phyloP scores from a whole-genome alignment of 2,329 filamentous ascomycete species.

The Colletotrichum cereale region DNA sequence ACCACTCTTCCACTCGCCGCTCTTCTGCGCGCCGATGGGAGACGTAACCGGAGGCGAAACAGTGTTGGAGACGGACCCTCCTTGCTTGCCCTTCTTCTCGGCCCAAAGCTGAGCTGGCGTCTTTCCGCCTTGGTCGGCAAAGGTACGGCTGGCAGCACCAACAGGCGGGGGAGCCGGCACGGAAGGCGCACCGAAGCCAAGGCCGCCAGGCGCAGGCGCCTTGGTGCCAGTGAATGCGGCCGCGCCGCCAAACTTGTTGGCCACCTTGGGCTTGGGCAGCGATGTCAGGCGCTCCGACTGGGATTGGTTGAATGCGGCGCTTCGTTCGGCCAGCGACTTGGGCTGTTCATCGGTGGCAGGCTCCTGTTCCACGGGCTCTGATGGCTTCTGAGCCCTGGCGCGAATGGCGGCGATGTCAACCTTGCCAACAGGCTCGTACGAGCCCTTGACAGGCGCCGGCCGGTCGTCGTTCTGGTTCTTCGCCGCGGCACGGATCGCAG shows the following conservation, averaged over 20 bases:
- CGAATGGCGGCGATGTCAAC: conserved; percentile 97
- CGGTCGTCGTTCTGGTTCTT: conserved; percentile 80
- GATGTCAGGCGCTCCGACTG: conserved; percentile 85
- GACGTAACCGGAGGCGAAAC: conserved; percentile 57
- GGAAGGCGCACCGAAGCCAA: conserved; percentile 73
- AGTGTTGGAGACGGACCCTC: conserved; percentile 64
- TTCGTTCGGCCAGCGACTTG: conserved; percentile 80
- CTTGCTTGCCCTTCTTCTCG: conserved; percentile 91
- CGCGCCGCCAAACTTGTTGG: conserved; percentile 84
- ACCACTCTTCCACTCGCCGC: conserved; percentile 92
- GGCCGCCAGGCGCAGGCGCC: conserved; percentile 80
- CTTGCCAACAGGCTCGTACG: conserved; percentile 95
- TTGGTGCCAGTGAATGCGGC: conserved; percentile 87
- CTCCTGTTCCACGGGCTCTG: conserved; percentile 47
- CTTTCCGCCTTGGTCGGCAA: conserved; percentile 94
- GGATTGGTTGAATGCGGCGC: conserved; percentile 74
- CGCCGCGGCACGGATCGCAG: conserved; percentile 83
- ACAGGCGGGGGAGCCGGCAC: conserved; percentile 70
- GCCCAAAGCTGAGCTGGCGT: conserved; percentile 98
- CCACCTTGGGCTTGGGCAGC: conserved; percentile 93
- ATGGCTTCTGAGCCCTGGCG: conserved; percentile 79
- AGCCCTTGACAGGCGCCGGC: conserved; percentile 87
- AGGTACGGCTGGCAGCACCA: conserved; percentile 88
- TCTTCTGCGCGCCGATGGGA: conserved; percentile 75
- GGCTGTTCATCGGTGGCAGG: conserved; percentile 50